phyloP scores from a whole-genome alignment of 106 monocot genomes.

The Vanilla planifolia region DNA sequence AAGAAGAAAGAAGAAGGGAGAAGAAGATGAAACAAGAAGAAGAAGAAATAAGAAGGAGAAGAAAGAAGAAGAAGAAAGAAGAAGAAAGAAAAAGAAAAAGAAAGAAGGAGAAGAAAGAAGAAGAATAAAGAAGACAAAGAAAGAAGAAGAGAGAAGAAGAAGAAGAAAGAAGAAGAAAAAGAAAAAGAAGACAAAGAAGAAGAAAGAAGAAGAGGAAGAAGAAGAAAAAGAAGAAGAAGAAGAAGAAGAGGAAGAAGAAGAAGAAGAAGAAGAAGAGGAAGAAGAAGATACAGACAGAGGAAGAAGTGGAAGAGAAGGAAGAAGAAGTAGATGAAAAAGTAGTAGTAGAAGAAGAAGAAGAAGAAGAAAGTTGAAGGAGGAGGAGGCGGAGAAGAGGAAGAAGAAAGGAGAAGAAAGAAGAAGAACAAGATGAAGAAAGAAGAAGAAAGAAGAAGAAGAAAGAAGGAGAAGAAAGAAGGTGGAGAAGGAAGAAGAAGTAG shows the following conservation, averaged over 20 bases:
- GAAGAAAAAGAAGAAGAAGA: not conserved
- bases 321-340: no score
- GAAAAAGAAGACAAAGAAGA: no score
- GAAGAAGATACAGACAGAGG: not conserved
- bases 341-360: no score
- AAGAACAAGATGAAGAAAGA: not conserved
- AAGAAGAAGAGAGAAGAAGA: no score
- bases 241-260: not conserved
- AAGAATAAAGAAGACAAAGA: no score
- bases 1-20: no score
- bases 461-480: not conserved
- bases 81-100: not conserved
- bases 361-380: no score
- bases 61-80: not conserved
- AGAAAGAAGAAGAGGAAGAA: not conserved
- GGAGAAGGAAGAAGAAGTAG: no score
- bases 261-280: not conserved
- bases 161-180: not conserved
- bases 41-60: no score
- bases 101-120: not conserved
- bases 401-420: not conserved
- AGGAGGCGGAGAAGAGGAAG: no score
- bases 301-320: no score
- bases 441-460: not conserved
- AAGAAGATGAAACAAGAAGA: not conserved